These are phyloP conservation scores for Phytophthora rubi DNA, from an alignment of 352 stramenopile species.

Conservation along the genomic window DNA sequence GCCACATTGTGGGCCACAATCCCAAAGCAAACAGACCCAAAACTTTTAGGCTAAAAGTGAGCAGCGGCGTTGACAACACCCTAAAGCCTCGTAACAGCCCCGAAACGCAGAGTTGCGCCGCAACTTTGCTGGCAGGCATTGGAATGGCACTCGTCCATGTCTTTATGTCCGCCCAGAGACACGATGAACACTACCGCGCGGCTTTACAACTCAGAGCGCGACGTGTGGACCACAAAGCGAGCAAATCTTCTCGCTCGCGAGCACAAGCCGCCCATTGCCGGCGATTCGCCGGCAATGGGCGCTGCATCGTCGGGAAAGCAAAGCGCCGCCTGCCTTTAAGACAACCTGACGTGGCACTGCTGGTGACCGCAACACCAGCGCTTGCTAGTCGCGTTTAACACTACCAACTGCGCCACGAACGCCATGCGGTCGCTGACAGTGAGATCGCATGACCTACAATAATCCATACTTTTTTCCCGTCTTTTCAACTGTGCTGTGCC, in stretches of 20 bases:
- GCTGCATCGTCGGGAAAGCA: background rate
- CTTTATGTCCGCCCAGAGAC: constrained; percentile 23
- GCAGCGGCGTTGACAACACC: background rate
- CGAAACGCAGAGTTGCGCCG: background rate
- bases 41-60: background rate
- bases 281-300: background rate
- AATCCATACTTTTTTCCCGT: background rate
- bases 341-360: background rate
- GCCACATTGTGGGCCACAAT: too few species aligned
- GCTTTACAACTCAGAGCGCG: constrained; percentile 19
- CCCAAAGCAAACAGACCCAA: too few species aligned
- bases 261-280: background rate
- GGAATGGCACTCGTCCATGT: constrained; percentile 10
- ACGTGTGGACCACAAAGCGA: constrained; percentile 22
- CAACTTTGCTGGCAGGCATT: background rate
- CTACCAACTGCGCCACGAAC: background rate
- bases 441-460: background rate
- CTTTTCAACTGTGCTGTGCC: too few species aligned
- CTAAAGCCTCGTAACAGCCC: background rate
- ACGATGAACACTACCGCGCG: constrained; percentile 4
- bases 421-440: background rate
- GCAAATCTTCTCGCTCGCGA: constrained; percentile 20
- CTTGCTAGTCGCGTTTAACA: background rate
- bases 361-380: background rate
- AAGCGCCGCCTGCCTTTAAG: background rate